Percentiles rank a stretch among this genome's conserved stretches.
Evolutionary conservation across 2,329 filamentous ascomycete species (phyloP).

Genomic region (Talaromyces sp.): DNA sequence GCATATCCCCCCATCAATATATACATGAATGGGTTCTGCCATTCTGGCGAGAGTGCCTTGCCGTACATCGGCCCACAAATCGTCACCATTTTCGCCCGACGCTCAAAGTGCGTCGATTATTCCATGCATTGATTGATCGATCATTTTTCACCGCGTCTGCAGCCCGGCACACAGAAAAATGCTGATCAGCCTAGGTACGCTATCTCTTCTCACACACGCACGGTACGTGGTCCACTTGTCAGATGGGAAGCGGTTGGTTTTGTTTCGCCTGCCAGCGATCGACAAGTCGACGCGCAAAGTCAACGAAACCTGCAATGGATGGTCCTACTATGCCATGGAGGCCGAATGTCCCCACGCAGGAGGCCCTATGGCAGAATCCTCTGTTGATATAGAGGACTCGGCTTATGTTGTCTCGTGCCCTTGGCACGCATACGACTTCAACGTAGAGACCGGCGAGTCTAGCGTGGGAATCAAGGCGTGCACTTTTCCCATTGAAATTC

Average conservation of each 20-base stretch:
- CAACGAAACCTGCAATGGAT: slow-evolving; percentile 33
- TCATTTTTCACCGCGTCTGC: neutral
- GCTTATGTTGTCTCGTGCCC: slow-evolving; percentile 44
- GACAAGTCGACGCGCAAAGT: slow-evolving; percentile 22
- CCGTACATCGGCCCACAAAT: neutral
- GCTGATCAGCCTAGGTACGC: slow-evolving; percentile 8
- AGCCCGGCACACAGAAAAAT: neutral
- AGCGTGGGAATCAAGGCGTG: slow-evolving; percentile 44
- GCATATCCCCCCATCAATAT: neutral
- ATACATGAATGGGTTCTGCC: neutral
- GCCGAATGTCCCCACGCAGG: slow-evolving; percentile 44
- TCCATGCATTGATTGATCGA: neutral
- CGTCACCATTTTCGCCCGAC: neutral
- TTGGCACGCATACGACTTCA: slow-evolving; percentile 47
- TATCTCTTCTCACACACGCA: slow-evolving; percentile 32
- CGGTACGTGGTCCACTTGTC: slow-evolving; percentile 41
- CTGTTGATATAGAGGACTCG: slow-evolving; percentile 44
- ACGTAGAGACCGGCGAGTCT: slow-evolving; percentile 44
- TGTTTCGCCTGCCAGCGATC: slow-evolving; percentile 42
- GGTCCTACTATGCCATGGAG: slow-evolving; percentile 45
- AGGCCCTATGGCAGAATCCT: slow-evolving; percentile 41
- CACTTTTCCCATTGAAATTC: slow-evolving; percentile 38
- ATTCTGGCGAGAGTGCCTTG: neutral
- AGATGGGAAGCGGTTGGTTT: slow-evolving; percentile 39
- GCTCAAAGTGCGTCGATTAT: neutral